A percentile compares a stretch with the other conserved stretches of the same genome.
These are phyloP conservation scores for Plasmodium gonderi DNA, from an alignment of 169 alveolate genomes.

Conservation along the genomic window DNA sequence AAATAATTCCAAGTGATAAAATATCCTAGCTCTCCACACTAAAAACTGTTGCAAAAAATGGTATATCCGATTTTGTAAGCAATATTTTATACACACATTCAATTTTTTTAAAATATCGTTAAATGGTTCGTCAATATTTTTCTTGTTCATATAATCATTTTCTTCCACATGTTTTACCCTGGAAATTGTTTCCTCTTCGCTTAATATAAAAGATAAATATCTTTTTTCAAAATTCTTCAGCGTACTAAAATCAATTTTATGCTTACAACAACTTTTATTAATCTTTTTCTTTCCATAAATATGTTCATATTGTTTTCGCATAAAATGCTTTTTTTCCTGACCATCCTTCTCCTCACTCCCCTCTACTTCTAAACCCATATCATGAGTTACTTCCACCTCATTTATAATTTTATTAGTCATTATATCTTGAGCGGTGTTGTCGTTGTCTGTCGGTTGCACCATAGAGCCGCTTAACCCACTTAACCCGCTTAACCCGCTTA, in stretches of 20 bases:
- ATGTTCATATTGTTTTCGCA: too few species aligned
- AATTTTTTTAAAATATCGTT: not conserved
- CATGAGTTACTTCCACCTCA: too few species aligned
- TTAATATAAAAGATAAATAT: conserved; percentile 39
- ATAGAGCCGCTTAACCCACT: too few species aligned
- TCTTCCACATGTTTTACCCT: not conserved
- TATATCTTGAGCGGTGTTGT: too few species aligned
- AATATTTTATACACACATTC: conserved; percentile 15
- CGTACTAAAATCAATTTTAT: not conserved
- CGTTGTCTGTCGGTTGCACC: too few species aligned
- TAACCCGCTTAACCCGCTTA: too few species aligned
- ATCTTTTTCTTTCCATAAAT: too few species aligned
- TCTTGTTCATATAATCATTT: not conserved
- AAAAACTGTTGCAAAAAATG: conserved; percentile 21
- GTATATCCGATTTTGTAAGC: conserved; percentile 38
- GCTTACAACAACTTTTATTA: too few species aligned
- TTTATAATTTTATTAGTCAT: too few species aligned
- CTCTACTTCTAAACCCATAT: too few species aligned
- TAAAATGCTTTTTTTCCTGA: too few species aligned
- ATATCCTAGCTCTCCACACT: conserved; percentile 64
- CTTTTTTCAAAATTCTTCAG: not conserved
- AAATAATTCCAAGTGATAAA: conserved; percentile 11
- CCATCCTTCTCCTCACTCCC: too few species aligned
- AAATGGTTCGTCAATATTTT: not conserved
- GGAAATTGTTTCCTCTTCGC: conserved; percentile 32